Percentiles rank a stretch among this genome's conserved stretches.
Conservation (phyloP, 371 early-diverging fungal species). For the Mucor indicus region DNA sequence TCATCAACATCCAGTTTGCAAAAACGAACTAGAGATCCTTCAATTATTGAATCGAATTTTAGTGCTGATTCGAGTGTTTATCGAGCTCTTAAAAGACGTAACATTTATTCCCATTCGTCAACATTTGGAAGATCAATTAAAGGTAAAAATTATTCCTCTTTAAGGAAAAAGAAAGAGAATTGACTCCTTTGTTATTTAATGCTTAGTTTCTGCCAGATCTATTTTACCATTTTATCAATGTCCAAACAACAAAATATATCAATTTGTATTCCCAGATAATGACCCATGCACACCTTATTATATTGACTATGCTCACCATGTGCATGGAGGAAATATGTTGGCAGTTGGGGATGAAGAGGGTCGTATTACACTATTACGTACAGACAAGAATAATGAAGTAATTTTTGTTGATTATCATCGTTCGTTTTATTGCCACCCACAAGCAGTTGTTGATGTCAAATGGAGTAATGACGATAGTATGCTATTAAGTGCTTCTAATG, state of each 20-base stretch:
- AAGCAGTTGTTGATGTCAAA: conserved; percentile 58
- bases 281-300: conserved; percentile 16
- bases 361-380: conserved; percentile 48
- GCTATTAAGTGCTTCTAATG: conserved; percentile 60
- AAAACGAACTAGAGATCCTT: too few species aligned
- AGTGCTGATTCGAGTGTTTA: too few species aligned
- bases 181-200: too few species aligned
- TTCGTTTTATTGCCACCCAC: conserved; percentile 35
- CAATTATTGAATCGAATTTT: too few species aligned
- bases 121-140: too few species aligned
- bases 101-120: too few species aligned
- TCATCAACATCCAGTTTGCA: too few species aligned
- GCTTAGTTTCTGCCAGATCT: conserved; percentile 11
- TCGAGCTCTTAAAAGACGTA: too few species aligned
- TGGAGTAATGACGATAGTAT: conserved; percentile 55
- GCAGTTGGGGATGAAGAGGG: conserved; percentile 71
- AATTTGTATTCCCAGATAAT: conserved; percentile 16
- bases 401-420: conserved; percentile 20
- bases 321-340: conserved; percentile 40
- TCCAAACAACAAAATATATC: conserved; percentile 5
- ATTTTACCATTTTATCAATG: conserved; percentile 7
- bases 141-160: too few species aligned
- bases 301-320: conserved; percentile 12
- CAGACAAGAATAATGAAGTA: conserved; percentile 36
- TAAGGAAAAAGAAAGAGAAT: too few species aligned